These are phyloP conservation scores for Aspergillus jensenii DNA, from an alignment of 2,329 filamentous ascomycete genomes.

Conservation along the genomic window DNA sequence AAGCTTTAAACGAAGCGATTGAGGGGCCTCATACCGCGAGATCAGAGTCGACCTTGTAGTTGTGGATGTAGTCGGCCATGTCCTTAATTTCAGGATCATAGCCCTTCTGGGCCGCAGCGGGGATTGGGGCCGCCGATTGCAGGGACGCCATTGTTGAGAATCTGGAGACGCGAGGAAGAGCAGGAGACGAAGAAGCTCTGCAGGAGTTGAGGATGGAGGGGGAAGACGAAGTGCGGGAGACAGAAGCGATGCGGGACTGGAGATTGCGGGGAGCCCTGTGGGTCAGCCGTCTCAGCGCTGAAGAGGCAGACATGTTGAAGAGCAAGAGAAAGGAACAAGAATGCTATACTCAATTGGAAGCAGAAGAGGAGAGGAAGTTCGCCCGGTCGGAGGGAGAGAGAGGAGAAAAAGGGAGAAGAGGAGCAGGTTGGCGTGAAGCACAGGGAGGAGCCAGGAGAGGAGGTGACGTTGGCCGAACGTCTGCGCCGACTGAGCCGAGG, in stretches of 20 bases:
- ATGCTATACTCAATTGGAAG: slow-evolving; percentile 19
- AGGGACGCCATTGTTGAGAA: slow-evolving; percentile 47
- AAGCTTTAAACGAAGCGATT: background rate
- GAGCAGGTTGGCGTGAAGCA: background rate
- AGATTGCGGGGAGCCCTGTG: slow-evolving; percentile 44
- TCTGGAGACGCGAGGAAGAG: slow-evolving; percentile 27
- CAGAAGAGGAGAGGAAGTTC: slow-evolving; percentile 17
- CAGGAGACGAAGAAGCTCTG: slow-evolving; percentile 14
- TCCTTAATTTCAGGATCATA: slow-evolving; percentile 94
- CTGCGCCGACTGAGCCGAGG: slow-evolving; percentile 13
- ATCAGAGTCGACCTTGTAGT: slow-evolving; percentile 85
- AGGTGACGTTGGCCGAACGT: background rate
- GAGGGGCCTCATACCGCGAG: slow-evolving; percentile 72
- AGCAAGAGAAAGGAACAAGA: slow-evolving; percentile 10
- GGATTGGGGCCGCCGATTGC: slow-evolving; percentile 38
- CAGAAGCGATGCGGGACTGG: slow-evolving; percentile 47
- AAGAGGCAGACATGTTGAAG: slow-evolving; percentile 40
- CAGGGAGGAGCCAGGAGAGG: too few relatives aligned
- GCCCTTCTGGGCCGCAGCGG: slow-evolving; percentile 46
- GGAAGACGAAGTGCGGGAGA: slow-evolving; percentile 34
- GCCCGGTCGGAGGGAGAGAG: slow-evolving; percentile 19
- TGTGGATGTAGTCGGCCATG: slow-evolving; percentile 93
- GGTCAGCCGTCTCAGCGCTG: slow-evolving; percentile 44
- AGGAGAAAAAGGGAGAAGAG: background rate
- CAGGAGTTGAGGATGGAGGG: slow-evolving; percentile 15